Conservation (phyloP, 2,329 filamentous ascomycete species). For the Phyllosticta paracitricarpa region DNA sequence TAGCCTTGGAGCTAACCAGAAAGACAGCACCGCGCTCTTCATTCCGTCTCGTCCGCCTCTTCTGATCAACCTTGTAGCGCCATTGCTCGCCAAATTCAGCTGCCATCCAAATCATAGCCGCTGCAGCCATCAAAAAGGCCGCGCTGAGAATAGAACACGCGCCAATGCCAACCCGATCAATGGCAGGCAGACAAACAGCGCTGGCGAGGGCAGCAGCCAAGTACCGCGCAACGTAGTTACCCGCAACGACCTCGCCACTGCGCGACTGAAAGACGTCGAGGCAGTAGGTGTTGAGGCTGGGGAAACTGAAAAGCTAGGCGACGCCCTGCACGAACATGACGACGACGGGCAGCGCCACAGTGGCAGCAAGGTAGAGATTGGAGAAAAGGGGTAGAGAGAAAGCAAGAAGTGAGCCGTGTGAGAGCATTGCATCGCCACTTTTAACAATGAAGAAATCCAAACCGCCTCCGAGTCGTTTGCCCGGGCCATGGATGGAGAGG, state of each 20-base stretch:
- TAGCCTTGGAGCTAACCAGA: not conserved
- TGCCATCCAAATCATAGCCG: conserved; percentile 38
- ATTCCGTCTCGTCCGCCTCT: conserved; percentile 13
- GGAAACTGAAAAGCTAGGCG: conserved; percentile 66
- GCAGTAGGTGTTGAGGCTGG: conserved; percentile 69
- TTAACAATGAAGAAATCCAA: not conserved
- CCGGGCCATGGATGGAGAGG: not conserved
- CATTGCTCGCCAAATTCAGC: conserved; percentile 42
- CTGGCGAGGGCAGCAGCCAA: conserved; percentile 62
- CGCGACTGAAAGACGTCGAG: conserved; percentile 68
- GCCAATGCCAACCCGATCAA: conserved; percentile 66
- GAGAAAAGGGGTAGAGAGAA: not conserved
- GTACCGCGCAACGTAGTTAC: conserved; percentile 72
- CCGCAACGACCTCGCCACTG: conserved; percentile 64
- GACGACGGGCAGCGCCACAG: conserved; percentile 50
- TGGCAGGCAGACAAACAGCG: conserved; percentile 61
- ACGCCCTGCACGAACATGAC: conserved; percentile 67
- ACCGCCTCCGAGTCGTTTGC: not conserved
- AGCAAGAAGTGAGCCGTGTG: not conserved
- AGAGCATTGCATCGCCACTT: not conserved
- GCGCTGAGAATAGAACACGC: conserved; percentile 69
- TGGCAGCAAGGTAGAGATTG: not conserved
- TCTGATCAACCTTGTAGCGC: conserved; percentile 44
- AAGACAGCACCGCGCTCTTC: not conserved
- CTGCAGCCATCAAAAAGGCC: conserved; percentile 41